A percentile compares a stretch with the other conserved stretches of the same genome.
These are phyloP conservation scores for Neurospora tetraspora DNA, from an alignment of 495 filamentous ascomycete genomes.

Conservation along the genomic window DNA sequence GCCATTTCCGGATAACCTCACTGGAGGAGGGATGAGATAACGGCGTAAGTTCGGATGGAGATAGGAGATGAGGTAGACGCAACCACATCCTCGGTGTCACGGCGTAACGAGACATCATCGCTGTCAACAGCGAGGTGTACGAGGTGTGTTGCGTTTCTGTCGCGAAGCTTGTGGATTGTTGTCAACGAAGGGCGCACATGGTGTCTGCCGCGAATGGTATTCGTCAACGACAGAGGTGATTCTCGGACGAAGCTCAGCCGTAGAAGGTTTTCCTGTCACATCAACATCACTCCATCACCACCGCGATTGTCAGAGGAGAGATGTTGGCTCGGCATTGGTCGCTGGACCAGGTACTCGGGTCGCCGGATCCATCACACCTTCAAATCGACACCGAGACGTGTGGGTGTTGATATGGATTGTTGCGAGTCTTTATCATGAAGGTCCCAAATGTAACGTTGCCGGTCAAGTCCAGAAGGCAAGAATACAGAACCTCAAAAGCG, in stretches of 20 bases:
- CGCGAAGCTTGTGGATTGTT: too few relatives aligned
- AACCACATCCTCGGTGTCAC: neutral
- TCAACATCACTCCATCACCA: neutral
- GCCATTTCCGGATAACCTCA: neutral
- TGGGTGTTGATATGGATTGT: neutral
- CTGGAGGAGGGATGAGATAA: neutral
- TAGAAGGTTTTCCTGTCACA: neutral
- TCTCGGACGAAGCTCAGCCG: neutral
- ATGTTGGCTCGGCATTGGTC: neutral
- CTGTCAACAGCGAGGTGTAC: neutral
- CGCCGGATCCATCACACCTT: neutral
- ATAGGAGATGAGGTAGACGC: neutral
- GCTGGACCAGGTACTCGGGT: neutral
- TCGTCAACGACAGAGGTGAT: neutral
- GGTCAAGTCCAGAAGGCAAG: constrained; percentile 1
- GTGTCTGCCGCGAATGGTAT: neutral
- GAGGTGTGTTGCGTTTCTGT: too few relatives aligned
- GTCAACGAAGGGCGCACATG: neutral
- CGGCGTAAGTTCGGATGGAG: neutral
- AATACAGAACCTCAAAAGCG: neutral
- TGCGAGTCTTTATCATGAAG: neutral
- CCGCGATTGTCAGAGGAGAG: neutral
- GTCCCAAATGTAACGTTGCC: constrained; percentile 19
- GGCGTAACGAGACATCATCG: neutral
- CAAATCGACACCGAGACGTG: neutral